Evolutionary conservation across 208 protist species (phyloP).

Genomic region (Crithidia expoeki): DNA sequence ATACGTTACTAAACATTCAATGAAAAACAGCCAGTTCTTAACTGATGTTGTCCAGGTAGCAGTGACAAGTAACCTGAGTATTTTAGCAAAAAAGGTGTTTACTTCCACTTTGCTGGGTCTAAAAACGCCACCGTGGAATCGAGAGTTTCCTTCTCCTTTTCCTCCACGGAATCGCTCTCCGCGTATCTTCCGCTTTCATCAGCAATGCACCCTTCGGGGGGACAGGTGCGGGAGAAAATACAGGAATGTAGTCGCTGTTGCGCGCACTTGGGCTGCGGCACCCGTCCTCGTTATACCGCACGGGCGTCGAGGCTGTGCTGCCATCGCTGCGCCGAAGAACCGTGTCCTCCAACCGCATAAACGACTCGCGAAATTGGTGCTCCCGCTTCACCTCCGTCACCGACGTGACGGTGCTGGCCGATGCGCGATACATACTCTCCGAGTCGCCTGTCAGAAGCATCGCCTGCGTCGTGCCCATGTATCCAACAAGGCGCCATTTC

Average conservation of each 20-base stretch:
- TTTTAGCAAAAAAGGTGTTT: neutral
- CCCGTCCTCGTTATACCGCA: neutral
- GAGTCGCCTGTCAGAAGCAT: neutral
- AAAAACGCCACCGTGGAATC: conserved; percentile 13
- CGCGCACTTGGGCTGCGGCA: conserved; percentile 9
- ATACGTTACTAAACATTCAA: no score
- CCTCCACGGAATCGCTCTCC: neutral
- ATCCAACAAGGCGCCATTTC: conserved; percentile 16
- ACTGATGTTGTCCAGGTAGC: no score
- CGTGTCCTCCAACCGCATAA: conserved; percentile 20
- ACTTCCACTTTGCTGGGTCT: neutral
- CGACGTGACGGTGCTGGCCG: conserved; percentile 13
- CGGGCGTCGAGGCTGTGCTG: conserved; percentile 1
- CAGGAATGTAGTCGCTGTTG: neutral
- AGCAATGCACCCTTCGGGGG: neutral
- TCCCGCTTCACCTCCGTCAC: conserved; percentile 14
- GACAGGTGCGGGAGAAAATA: conserved; percentile 1
- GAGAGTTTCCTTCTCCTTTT: neutral
- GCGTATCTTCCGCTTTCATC: neutral
- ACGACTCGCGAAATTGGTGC: conserved; percentile 20
- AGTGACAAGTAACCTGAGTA: no score
- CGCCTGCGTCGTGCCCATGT: neutral
- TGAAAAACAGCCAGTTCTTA: no score
- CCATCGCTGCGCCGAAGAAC: neutral
- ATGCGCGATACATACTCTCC: conserved; percentile 9